phyloP scores from a whole-genome alignment of 345 rosid genomes.

The Citrus maxima region DNA sequence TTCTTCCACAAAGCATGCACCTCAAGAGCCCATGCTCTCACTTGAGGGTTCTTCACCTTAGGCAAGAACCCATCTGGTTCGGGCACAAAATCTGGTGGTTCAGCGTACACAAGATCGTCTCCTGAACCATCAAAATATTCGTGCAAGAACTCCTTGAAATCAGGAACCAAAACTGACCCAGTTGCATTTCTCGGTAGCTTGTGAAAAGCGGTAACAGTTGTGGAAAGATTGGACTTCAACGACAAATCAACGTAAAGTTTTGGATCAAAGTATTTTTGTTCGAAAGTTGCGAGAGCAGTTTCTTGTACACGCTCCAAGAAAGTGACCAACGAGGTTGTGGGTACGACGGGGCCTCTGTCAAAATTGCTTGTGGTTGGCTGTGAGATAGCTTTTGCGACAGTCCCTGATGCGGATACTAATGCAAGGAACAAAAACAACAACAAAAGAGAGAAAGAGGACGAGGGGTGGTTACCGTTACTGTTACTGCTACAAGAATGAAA shows the following conservation, averaged over 20 bases:
- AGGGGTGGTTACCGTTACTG: too few relatives aligned
- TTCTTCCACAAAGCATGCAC: conserved; percentile 83
- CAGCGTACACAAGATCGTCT: conserved; percentile 46
- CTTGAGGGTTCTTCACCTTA: conserved; percentile 54
- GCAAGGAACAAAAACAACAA: conserved; percentile 9
- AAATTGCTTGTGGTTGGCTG: not conserved
- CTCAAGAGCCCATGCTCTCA: conserved; percentile 77
- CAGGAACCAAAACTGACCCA: conserved; percentile 25
- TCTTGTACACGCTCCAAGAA: conserved; percentile 71
- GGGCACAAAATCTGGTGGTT: conserved; percentile 57
- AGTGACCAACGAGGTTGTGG: conserved; percentile 36
- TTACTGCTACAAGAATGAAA: not conserved
- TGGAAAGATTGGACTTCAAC: conserved; percentile 44
- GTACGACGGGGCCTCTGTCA: conserved; percentile 29
- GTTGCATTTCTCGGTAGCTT: conserved; percentile 38
- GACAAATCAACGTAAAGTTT: conserved; percentile 70
- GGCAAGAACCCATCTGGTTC: conserved; percentile 70
- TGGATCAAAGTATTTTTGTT: conserved; percentile 46
- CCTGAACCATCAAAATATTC: conserved; percentile 52
- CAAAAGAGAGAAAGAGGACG: not conserved
- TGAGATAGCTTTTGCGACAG: not conserved
- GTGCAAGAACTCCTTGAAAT: conserved; percentile 24
- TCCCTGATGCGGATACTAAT: conserved; percentile 10
- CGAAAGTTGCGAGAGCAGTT: conserved; percentile 50
- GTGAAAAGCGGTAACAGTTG: conserved; percentile 46